Conservation (phyloP, 2,329 filamentous ascomycete species). For the Furcasterigmium furcatum region DNA sequence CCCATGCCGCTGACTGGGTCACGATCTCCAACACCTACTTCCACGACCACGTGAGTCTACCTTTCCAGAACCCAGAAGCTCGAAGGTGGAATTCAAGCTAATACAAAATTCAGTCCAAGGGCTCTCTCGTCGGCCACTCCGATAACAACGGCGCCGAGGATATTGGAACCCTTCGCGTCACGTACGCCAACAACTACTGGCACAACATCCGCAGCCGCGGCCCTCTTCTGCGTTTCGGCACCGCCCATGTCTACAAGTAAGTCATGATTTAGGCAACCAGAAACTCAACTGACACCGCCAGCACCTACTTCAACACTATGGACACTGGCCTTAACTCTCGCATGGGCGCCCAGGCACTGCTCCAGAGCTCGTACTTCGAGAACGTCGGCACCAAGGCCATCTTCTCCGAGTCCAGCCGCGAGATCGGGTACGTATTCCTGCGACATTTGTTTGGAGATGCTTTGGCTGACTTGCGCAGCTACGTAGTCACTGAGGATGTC, state of each 20-base stretch:
- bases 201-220: conserved; percentile 57
- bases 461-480: conserved; percentile 9
- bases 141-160: conserved; percentile 52
- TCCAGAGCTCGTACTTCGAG: conserved; percentile 47
- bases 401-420: conserved; percentile 23
- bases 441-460: no score
- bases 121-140: conserved; percentile 52
- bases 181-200: conserved; percentile 62
- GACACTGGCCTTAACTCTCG: conserved; percentile 46
- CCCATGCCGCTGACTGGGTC: conserved; percentile 57
- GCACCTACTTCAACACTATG: conserved; percentile 3
- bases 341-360: conserved; percentile 45
- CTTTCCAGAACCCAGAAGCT: background rate
- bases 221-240: conserved; percentile 60
- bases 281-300: background rate
- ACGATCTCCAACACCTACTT: conserved; percentile 33
- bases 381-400: conserved; percentile 27
- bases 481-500: conserved; percentile 32
- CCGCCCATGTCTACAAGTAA: conserved; percentile 47
- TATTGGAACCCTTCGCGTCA: conserved; percentile 54
- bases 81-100: background rate
- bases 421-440: conserved; percentile 5
- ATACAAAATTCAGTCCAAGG: conserved; percentile 37
- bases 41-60: conserved; percentile 35
- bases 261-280: no score